Evolutionary conservation across 345 rosid species (phyloP), one percentile per base, ranked within the genome.

Genomic region (Gossypium arboreum): DNA sequence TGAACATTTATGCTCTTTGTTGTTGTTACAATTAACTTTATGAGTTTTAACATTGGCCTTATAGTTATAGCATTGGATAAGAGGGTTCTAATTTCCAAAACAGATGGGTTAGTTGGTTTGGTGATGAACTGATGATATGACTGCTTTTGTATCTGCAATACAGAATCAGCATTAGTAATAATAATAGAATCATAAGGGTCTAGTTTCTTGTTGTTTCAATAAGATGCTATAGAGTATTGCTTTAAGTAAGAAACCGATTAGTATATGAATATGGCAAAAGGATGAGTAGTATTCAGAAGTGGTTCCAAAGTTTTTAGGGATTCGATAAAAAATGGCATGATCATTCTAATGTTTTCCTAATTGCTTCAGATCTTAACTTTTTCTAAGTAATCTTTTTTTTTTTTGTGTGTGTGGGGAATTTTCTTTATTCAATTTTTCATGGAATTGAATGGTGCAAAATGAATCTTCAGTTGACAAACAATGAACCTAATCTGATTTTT

Each of bases 401-500:
- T 22, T 7, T 3, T 22, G 20, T 66, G 43, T 41, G 43, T 13
- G 2, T 34, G 34, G 20, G 3, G 2, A 27, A 0, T 34, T 41
- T 64, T n/a, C 47, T 64, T 67, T 20, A 11, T 45, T 67, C 39
- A 34, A 34, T 6, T 5, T 45, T 13, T 51, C 72, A 48, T 68
- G 72, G 57, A 3, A 48, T 48, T 69, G 59, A 50, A 25, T 50
- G 44, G 44, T 16, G 41, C 4, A 69, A 69, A 59, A 27, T 45
- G 60, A 51, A 57, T 4, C 11, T 70, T 11, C 61, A 27, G 24
- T 68, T 68, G 44, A 50, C 59, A 17, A 11, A 50, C 45, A 17
- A 27, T 70, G 60, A 29, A 52, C 47, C 73, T 70, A 70, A 70
- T 24, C 15, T 52, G 47, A 70, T 51, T 17, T 69, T 52, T 70